Conservation (phyloP, 2,329 filamentous ascomycete species). For the Escovopsis sp. region DNA sequence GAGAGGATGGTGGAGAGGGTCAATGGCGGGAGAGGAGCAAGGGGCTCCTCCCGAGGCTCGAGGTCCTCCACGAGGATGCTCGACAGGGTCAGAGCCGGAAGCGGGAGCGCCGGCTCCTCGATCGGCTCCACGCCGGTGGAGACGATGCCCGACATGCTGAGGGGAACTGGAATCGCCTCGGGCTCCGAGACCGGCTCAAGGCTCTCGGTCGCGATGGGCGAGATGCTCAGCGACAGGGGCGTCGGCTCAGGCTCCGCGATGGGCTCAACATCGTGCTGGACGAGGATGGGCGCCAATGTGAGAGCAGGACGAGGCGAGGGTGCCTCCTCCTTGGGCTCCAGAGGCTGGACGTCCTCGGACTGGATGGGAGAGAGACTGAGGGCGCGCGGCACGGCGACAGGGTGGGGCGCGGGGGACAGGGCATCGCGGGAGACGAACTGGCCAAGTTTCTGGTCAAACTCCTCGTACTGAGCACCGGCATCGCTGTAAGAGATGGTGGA, state of each 20-base stretch:
- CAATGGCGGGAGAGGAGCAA: slow-evolving; percentile 10
- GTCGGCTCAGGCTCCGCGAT: slow-evolving; percentile 16
- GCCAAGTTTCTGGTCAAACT: slow-evolving; percentile 36
- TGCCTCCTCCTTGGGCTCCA: slow-evolving; percentile 19
- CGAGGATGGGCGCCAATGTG: slow-evolving; percentile 19
- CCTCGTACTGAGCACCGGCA: slow-evolving; percentile 36
- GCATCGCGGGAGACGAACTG: slow-evolving; percentile 40
- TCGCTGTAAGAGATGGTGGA: slow-evolving; percentile 38
- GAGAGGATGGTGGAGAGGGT: slow-evolving; percentile 17
- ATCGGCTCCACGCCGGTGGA: slow-evolving; percentile 21
- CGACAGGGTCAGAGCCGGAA: slow-evolving; percentile 13
- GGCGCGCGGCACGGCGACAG: slow-evolving; percentile 16
- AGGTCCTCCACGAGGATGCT: slow-evolving; percentile 15
- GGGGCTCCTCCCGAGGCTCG: slow-evolving; percentile 15
- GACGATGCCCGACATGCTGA: slow-evolving; percentile 18
- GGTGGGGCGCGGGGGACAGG: slow-evolving; percentile 18
- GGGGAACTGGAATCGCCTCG: slow-evolving; percentile 6
- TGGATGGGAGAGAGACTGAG: slow-evolving; percentile 31
- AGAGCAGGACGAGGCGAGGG: slow-evolving; percentile 17
- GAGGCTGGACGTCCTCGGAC: slow-evolving; percentile 29
- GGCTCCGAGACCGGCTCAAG: slow-evolving; percentile 26
- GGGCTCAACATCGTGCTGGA: slow-evolving; percentile 25
- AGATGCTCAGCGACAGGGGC: slow-evolving; percentile 13
- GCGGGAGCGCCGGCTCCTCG: slow-evolving; percentile 9
- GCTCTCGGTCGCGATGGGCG: slow-evolving; percentile 20